Evolutionary conservation across 148 eudicot species (phyloP).

Genomic region (Nyssa sinensis): DNA sequence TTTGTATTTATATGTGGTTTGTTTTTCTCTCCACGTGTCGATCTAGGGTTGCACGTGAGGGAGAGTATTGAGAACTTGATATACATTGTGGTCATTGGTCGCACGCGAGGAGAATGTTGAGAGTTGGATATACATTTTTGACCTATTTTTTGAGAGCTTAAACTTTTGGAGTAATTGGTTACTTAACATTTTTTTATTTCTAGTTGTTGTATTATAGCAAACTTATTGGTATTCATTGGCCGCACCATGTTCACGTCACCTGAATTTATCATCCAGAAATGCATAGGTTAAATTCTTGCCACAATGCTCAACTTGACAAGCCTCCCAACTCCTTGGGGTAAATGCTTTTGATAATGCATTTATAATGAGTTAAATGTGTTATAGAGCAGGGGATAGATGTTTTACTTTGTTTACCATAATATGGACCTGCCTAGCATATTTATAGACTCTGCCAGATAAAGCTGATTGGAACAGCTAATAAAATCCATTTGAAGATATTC

Average conservation of each 20-base stretch:
- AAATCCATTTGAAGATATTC: background rate
- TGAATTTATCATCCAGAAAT: background rate
- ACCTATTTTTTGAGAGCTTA: no score
- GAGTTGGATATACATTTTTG: background rate
- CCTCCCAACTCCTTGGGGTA: background rate
- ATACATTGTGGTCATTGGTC: no score
- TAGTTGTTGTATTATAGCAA: no score
- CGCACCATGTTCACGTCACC: no score
- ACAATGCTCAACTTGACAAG: background rate
- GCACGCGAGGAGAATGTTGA: background rate
- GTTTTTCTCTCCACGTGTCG: no score
- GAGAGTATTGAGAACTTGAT: no score
- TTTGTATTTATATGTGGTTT: no score
- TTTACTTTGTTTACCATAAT: background rate
- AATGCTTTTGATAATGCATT: background rate
- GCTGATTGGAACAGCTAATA: background rate
- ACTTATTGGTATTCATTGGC: no score
- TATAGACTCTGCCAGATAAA: background rate
- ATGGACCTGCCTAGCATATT: background rate
- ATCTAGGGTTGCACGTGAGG: no score
- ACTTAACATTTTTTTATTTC: no score
- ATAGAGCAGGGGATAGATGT: background rate
- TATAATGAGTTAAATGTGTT: no score
- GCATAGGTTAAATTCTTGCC: background rate
- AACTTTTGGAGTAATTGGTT: no score